phyloP scores from a whole-genome alignment of 225 moss, liverwort and hornwort species.

The Takakia lepidozioides region DNA sequence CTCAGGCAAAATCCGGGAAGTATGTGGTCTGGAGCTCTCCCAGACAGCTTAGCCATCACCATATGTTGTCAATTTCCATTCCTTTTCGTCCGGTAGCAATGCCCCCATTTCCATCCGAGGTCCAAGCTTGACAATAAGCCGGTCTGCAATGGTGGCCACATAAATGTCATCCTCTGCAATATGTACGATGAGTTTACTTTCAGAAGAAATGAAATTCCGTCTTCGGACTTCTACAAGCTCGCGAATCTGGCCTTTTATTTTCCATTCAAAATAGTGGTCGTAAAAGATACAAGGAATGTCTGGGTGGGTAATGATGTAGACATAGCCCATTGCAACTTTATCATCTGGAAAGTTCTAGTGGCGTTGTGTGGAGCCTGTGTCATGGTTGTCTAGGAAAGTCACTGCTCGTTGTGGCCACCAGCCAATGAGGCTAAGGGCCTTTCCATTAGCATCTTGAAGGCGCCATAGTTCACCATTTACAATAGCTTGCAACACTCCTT shows the following conservation, averaged over 20 bases:
- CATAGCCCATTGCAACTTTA: constrained; percentile 35
- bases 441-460: constrained; percentile 1
- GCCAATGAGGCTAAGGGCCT: constrained; percentile 12
- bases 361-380: constrained; percentile 60
- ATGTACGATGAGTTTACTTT: constrained; percentile 20
- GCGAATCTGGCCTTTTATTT: constrained; percentile 19
- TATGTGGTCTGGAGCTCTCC: constrained; percentile 33
- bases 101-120: constrained; percentile 61
- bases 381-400: constrained; percentile 50
- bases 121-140: constrained; percentile 23
- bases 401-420: constrained; percentile 40
- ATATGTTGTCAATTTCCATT: constrained; percentile 40
- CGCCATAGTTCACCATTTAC: constrained; percentile 5
- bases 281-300: constrained; percentile 5
- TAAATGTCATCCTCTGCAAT: constrained; percentile 35
- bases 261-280: constrained; percentile 36
- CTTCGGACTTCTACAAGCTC: constrained; percentile 25
- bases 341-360: constrained; percentile 51
- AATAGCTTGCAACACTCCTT: constrained; percentile 14
- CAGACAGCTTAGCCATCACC: constrained; percentile 58
- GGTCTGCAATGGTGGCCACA: constrained; percentile 18
- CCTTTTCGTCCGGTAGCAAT: constrained; percentile 32
- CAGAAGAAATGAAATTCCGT: constrained; percentile 20
- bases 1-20: background rate
- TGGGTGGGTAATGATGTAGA: constrained; percentile 45